Evolutionary conservation across 768 basidiomycete species (phyloP), one percentile per base, ranked within the genome.

Genomic region (Filobasidium floriforme): DNA sequence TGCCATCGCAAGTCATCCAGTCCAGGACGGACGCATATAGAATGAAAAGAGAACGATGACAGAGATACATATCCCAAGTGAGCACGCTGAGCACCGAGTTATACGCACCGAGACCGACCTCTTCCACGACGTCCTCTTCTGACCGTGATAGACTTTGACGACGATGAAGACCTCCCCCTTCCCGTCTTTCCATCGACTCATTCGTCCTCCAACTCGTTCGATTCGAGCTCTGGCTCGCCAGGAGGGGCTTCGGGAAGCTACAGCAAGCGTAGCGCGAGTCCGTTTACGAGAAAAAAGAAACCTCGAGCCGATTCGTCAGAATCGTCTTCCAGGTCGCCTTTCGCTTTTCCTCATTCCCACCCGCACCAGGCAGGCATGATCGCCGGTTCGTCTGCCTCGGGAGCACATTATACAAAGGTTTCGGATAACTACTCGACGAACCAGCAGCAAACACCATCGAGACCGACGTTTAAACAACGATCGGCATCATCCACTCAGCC

Each of bases 321-420:
- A 1, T 68, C 64, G 15, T 62, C 67, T 19, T 46, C 61, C 4
- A 55, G 62, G 32, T 40, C 67, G 22, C 22, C 49, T 6, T 59
- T 68, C 55, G 41, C 66, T 7, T 67, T 67, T 61, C 66, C 66
- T n/a, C n/a, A n/a, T n/a, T n/a, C n/a, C 1, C 66, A 66, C n/a
- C 32, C 32, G 32, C 32, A 37, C 9, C 32, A 37, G 32, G 32
- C 32, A 37, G 32, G 32, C 32, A 37, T 37, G 32, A 37, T 37
- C 32, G 32, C 32, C 3, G 32, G 32, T 37, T 9, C 32, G 32
- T 4, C 32, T 37, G 32, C 32, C 32, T 4, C 32, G 9, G 32
- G 32, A 37, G 9, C 32, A 9, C 32, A 37, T 37, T 37, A 37
- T 37, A 37, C 32, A 9, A 37, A 37, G 9, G 32, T 37, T 9